Evolutionary conservation across 441 rosid genomes (phyloP).

Genomic region (Erodium texanum): DNA sequence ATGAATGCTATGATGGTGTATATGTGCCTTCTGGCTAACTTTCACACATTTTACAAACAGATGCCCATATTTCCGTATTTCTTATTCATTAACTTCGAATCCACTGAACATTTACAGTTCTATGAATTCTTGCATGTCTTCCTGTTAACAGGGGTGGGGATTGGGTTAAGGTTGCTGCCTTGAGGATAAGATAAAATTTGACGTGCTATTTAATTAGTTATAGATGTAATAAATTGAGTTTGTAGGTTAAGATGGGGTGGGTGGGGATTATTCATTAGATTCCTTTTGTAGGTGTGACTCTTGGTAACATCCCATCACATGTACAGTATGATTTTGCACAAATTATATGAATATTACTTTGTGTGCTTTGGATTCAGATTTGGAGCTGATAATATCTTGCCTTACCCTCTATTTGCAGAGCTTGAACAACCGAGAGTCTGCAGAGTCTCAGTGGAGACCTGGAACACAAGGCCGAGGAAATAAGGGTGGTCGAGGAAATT

Average conservation of each 20-base stretch:
- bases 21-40: background rate
- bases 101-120: background rate
- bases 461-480: conserved; percentile 53
- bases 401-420: conserved; percentile 32
- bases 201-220: background rate
- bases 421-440: conserved; percentile 48
- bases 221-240: background rate
- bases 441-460: conserved; percentile 65
- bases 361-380: background rate
- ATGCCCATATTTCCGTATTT: no score
- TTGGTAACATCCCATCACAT: background rate
- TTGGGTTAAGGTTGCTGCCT: background rate
- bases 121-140: background rate
- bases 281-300: background rate
- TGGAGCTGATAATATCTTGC: conserved; percentile 5
- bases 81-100: background rate
- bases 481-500: conserved; percentile 50
- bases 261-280: background rate
- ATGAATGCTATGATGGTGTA: background rate
- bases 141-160: background rate
- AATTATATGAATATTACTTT: background rate
- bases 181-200: background rate
- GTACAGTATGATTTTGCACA: background rate
- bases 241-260: background rate
- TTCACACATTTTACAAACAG: no score